These are phyloP conservation scores for Talaromyces sp. DNA, from an alignment of 2,329 filamentous ascomycete species.

Conservation along the genomic window DNA sequence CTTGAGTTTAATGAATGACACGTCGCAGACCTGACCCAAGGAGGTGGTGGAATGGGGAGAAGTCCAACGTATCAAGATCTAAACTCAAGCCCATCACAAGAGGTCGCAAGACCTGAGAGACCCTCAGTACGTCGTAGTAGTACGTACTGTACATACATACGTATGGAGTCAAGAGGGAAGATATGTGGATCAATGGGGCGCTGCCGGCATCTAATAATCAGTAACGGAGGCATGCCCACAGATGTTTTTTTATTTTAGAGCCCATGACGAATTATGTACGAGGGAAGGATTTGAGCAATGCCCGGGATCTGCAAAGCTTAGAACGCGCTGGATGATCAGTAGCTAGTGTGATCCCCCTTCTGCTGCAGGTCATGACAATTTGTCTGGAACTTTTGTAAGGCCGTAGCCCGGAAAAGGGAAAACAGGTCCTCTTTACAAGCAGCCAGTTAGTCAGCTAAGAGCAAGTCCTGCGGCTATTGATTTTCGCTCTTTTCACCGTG, in stretches of 20 bases:
- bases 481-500: slow-evolving; percentile 13
- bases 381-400: slow-evolving; percentile 17
- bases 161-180: slow-evolving; percentile 6
- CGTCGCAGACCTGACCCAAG: slow-evolving; percentile 20
- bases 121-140: slow-evolving; percentile 4
- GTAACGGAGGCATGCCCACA: slow-evolving; percentile 15
- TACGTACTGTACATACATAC: slow-evolving; percentile 14
- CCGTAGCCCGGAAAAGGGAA: slow-evolving; percentile 2
- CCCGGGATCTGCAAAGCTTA: slow-evolving; percentile 20
- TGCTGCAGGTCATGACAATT: slow-evolving; percentile 24
- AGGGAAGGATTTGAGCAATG: slow-evolving; percentile 18
- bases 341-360: slow-evolving; percentile 16
- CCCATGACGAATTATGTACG: slow-evolving; percentile 19
- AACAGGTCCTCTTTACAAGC: slow-evolving; percentile 6
- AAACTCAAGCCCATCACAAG: slow-evolving; percentile 8
- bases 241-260: slow-evolving; percentile 8
- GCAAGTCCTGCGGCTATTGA: slow-evolving; percentile 12
- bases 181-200: slow-evolving; percentile 21
- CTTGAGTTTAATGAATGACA: slow-evolving; percentile 24
- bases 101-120: neutral
- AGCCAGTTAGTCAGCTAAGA: neutral
- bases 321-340: slow-evolving; percentile 20
- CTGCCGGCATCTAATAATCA: slow-evolving; percentile 20
- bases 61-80: slow-evolving; percentile 7
- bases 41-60: slow-evolving; percentile 16